Conservation (phyloP, 1,284 basidiomycete genomes). For the Microbotryum lychnidis-dioicae region DNA sequence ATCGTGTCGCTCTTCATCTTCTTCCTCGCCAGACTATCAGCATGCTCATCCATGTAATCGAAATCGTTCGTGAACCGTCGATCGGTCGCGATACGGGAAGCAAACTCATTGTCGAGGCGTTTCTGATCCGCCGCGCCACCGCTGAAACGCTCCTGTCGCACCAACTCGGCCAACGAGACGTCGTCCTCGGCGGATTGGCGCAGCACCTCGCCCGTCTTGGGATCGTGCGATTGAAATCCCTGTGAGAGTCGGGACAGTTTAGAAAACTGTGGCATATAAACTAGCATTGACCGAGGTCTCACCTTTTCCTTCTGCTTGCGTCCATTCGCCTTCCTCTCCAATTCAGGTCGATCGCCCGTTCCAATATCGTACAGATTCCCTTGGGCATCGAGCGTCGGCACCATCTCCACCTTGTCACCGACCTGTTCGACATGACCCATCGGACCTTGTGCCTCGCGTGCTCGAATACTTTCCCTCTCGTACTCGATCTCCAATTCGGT, state of each 20-base stretch:
- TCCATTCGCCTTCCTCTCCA: constrained; percentile 46
- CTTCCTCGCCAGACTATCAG: constrained; percentile 78
- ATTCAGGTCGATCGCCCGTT: constrained; percentile 45
- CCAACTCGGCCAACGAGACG: constrained; percentile 77
- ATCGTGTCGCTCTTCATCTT: constrained; percentile 93
- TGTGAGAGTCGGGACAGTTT: background rate
- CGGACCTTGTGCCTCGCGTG: constrained; percentile 1
- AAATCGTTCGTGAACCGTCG: constrained; percentile 76
- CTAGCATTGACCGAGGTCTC: constrained; percentile 12
- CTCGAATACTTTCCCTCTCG: constrained; percentile 48
- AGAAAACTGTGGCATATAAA: too few relatives aligned
- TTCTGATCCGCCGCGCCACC: constrained; percentile 85
- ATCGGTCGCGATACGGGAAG: constrained; percentile 76
- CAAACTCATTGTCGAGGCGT: constrained; percentile 81
- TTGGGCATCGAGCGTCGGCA: constrained; percentile 80
- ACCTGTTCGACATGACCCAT: constrained; percentile 29
- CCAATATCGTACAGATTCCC: constrained; percentile 90
- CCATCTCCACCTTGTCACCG: constrained; percentile 53
- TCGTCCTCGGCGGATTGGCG: constrained; percentile 82
- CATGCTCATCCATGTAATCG: constrained; percentile 95
- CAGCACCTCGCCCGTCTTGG: constrained; percentile 75
- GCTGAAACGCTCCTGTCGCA: constrained; percentile 82
- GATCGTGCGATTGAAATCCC: constrained; percentile 72
- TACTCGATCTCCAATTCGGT: constrained; percentile 72
- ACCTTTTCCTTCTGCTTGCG: constrained; percentile 67